Evolutionary conservation across 1,139 yeast genomes (phyloP).

Genomic region (Trichomonascaceae sp.): DNA sequence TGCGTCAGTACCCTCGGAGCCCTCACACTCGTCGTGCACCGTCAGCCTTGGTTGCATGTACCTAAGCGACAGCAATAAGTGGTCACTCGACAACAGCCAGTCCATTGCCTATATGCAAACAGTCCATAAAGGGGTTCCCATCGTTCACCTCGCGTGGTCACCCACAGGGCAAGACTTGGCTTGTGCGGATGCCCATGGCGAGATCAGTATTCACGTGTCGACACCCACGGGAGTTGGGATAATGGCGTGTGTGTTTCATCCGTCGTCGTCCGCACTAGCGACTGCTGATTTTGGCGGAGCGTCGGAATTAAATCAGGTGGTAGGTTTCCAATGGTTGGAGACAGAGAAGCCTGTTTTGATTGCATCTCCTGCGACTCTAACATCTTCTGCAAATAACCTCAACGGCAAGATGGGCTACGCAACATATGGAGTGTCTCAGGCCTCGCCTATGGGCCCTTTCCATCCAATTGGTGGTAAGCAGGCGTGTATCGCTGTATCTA

Average conservation of each 20-base stretch:
- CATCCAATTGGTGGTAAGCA: conserved; percentile 62
- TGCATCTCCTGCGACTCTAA: conserved; percentile 16
- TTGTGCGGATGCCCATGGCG: conserved; percentile 29
- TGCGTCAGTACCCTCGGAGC: conserved; percentile 34
- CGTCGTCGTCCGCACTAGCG: conserved; percentile 8
- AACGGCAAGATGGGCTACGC: conserved; percentile 4
- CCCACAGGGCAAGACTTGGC: conserved; percentile 30
- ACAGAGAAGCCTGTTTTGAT: conserved; percentile 43
- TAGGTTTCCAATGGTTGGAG: conserved; percentile 57
- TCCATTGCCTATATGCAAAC: conserved; percentile 11
- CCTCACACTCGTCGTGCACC: conserved; percentile 16
- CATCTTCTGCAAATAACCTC: conserved; percentile 5
- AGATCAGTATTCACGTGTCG: conserved; percentile 23
- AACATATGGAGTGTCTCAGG: conserved; percentile 39
- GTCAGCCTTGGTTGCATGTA: conserved; percentile 48
- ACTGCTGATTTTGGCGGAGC: conserved; percentile 10
- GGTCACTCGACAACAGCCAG: conserved; percentile 52
- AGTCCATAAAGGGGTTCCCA: conserved; percentile 14
- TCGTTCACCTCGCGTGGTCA: conserved; percentile 31
- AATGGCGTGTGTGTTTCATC: conserved; percentile 15
- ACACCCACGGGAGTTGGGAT: conserved; percentile 15
- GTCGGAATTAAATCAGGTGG: conserved; percentile 23
- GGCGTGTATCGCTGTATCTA: conserved; percentile 56
- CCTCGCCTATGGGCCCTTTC: conserved; percentile 44
- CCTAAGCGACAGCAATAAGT: conserved; percentile 46